phyloP scores from a whole-genome alignment of 78 protist genomes.

The Dictyostelium discoideum region DNA sequence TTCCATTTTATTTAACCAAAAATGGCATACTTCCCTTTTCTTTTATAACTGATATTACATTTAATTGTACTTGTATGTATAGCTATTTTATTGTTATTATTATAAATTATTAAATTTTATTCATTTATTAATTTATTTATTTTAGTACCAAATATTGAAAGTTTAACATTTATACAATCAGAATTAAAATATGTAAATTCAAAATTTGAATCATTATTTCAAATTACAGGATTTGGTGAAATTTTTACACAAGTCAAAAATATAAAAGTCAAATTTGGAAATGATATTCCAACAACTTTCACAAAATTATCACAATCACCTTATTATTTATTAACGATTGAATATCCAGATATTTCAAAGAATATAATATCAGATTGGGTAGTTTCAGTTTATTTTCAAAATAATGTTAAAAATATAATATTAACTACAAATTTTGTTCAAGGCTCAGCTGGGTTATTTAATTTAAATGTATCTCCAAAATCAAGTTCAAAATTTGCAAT shows the following conservation, averaged over 20 bases:
- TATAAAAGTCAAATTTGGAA: neutral
- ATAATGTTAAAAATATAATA: neutral
- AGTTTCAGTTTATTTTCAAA: neutral
- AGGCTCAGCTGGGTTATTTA: neutral
- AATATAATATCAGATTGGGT: neutral
- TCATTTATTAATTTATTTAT: no score
- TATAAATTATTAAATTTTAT: no score
- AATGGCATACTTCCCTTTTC: neutral
- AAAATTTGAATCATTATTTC: neutral
- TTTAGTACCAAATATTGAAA: neutral
- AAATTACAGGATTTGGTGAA: neutral
- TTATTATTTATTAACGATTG: neutral
- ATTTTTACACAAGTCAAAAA: neutral
- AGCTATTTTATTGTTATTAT: neutral
- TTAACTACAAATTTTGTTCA: neutral
- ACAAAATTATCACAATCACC: neutral
- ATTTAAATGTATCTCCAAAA: neutral
- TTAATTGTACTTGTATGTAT: neutral
- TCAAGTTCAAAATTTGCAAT: neutral
- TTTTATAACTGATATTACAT: neutral
- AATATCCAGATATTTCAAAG: neutral
- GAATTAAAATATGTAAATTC: neutral
- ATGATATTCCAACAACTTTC: neutral
- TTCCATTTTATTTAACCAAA: neutral
- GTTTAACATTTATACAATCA: neutral